Conservation (phyloP, 331 rosid species). For the Malus hybrid region DNA sequence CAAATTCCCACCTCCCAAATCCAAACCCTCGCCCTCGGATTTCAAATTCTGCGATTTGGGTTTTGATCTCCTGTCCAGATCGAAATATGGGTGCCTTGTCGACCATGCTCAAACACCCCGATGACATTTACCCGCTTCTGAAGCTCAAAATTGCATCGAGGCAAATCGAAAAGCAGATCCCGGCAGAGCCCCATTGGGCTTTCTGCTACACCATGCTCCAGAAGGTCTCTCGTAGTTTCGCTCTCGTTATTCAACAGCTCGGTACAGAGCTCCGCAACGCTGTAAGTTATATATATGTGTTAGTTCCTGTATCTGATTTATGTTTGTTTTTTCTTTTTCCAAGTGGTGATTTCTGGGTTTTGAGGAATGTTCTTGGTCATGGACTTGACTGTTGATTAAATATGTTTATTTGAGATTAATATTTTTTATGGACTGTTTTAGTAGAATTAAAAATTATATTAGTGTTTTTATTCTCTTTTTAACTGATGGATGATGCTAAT, state of each 20-base stretch:
- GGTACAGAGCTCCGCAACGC: slow-evolving; percentile 77
- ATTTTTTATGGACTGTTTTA: not conserved
- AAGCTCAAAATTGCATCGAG: slow-evolving; percentile 74
- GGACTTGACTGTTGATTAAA: not conserved
- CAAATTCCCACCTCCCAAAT: not conserved
- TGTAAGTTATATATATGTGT: slow-evolving; percentile 32
- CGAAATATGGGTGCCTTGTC: slow-evolving; percentile 57
- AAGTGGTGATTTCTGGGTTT: not conserved
- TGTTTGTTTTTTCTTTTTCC: not conserved
- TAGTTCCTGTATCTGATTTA: not conserved
- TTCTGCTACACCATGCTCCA: slow-evolving; percentile 82
- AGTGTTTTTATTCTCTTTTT: not conserved
- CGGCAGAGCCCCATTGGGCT: slow-evolving; percentile 80
- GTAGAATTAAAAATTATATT: not conserved
- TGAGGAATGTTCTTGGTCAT: not conserved
- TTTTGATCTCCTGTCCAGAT: not conserved
- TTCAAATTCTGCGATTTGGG: not conserved
- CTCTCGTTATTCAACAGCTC: slow-evolving; percentile 93
- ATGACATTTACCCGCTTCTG: slow-evolving; percentile 70
- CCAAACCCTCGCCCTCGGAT: not conserved
- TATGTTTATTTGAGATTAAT: not conserved
- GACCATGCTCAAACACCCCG: slow-evolving; percentile 71
- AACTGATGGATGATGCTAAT: not conserved
- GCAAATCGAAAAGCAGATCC: slow-evolving; percentile 90
- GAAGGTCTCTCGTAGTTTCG: slow-evolving; percentile 87